Percentiles rank a stretch among this genome's conserved stretches.
These are phyloP conservation scores for Incumbomyces lentus DNA, from an alignment of 2,329 filamentous ascomycete species.

Conservation along the genomic window DNA sequence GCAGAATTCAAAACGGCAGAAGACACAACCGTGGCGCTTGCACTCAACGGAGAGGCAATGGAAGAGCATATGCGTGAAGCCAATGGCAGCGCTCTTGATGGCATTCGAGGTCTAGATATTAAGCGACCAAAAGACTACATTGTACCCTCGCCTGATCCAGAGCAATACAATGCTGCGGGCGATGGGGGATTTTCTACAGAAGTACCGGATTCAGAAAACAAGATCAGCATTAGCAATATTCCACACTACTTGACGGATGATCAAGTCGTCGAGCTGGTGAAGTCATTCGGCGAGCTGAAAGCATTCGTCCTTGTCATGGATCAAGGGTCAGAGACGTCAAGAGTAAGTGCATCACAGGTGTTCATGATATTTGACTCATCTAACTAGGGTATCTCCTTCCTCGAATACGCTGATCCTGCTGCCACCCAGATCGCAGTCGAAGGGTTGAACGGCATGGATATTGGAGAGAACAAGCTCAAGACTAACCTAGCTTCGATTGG, in stretches of 20 bases:
- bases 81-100: slow-evolving; percentile 43
- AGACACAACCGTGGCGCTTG: slow-evolving; percentile 84
- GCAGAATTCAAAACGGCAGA: slow-evolving; percentile 80
- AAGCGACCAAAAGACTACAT: slow-evolving; percentile 94
- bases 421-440: slow-evolving; percentile 78
- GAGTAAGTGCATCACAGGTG: slow-evolving; percentile 47
- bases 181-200: slow-evolving; percentile 66
- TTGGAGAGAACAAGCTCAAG: slow-evolving; percentile 76
- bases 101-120: slow-evolving; percentile 54
- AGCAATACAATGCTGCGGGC: slow-evolving; percentile 47
- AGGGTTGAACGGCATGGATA: slow-evolving; percentile 83
- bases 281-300: slow-evolving; percentile 85
- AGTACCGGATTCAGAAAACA: slow-evolving; percentile 87
- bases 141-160: slow-evolving; percentile 68
- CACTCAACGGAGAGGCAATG: slow-evolving; percentile 83
- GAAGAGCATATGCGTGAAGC: slow-evolving; percentile 53
- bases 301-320: slow-evolving; percentile 88
- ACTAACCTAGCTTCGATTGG: slow-evolving; percentile 86
- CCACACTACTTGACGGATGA: slow-evolving; percentile 81
- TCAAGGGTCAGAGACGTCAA: slow-evolving; percentile 69
- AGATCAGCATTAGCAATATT: slow-evolving; percentile 86
- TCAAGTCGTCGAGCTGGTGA: slow-evolving; percentile 80
- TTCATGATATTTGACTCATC: slow-evolving; percentile 15
- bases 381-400: slow-evolving; percentile 82
- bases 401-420: slow-evolving; percentile 72